A percentile compares a stretch with the other conserved stretches of the same genome.
These are phyloP conservation scores for Candida khao-thaluensis DNA, from an alignment of 805 yeast species.

Conservation along the genomic window DNA sequence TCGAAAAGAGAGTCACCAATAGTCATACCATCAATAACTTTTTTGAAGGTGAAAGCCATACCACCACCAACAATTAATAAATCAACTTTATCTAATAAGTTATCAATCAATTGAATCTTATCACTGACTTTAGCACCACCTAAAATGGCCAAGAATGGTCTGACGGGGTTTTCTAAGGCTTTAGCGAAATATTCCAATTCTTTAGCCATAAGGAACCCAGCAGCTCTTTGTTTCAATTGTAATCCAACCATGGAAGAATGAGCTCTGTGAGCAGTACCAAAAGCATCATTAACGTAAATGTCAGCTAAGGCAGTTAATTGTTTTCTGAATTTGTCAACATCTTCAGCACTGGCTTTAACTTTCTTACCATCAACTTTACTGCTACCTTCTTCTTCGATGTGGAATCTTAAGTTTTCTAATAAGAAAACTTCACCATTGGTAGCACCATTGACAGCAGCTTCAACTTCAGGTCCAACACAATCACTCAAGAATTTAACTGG, in stretches of 20 bases:
- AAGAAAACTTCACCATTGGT: slow-evolving; percentile 80
- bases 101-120: slow-evolving; percentile 97
- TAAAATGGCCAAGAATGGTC: slow-evolving; percentile 97
- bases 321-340: slow-evolving; percentile 82
- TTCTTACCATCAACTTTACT: slow-evolving; percentile 85
- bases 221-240: slow-evolving; percentile 92
- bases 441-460: slow-evolving; percentile 71
- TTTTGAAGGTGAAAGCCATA: slow-evolving; percentile 99
- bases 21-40: slow-evolving; percentile 77
- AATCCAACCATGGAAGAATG: slow-evolving; percentile 99
- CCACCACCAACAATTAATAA: slow-evolving; percentile 97
- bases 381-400: slow-evolving; percentile 96
- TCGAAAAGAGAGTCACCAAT: slow-evolving; percentile 94
- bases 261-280: slow-evolving; percentile 99
- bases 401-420: slow-evolving; percentile 97
- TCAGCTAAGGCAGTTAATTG: slow-evolving; percentile 92
- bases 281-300: slow-evolving; percentile 96
- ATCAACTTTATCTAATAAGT: slow-evolving; percentile 93
- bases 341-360: slow-evolving; percentile 86
- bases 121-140: slow-evolving; percentile 99
- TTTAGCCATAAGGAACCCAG: slow-evolving; percentile 98
- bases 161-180: slow-evolving; percentile 95
- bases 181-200: slow-evolving; percentile 96
- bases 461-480: slow-evolving; percentile 91
- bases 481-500: slow-evolving; percentile 82